phyloP scores from a whole-genome alignment of 176 grass and related monocot genomes.

The Carex kokanica region DNA sequence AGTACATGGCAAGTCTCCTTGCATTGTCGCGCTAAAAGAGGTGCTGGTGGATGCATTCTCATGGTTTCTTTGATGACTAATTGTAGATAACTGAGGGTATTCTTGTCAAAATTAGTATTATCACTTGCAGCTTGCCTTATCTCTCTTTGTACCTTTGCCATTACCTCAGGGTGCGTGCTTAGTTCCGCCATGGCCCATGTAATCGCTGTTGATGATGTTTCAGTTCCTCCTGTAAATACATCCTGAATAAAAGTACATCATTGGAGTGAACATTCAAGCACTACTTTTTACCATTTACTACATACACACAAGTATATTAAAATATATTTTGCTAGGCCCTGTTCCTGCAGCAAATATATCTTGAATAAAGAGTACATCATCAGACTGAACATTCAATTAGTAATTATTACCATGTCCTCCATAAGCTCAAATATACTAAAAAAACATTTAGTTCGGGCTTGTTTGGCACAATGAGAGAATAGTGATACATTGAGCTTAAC shows the following conservation, averaged over 20 bases:
- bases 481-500: too few relatives aligned
- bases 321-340: too few relatives aligned
- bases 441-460: too few relatives aligned
- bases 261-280: not conserved
- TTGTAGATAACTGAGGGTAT: not conserved
- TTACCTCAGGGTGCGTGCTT: not conserved
- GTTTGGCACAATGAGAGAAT: too few relatives aligned
- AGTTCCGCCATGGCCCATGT: slow-evolving; percentile 28
- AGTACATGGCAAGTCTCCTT: slow-evolving; percentile 6
- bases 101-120: not conserved
- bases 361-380: too few relatives aligned
- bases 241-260: slow-evolving; percentile 15
- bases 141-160: slow-evolving; percentile 19
- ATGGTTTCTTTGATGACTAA: slow-evolving; percentile 26
- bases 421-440: too few relatives aligned
- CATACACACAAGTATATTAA: too few relatives aligned
- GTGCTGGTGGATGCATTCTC: slow-evolving; percentile 1
- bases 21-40: not conserved
- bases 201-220: not conserved
- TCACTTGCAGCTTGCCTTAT: not conserved
- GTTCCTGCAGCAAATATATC: too few relatives aligned
- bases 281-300: too few relatives aligned
- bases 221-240: not conserved
- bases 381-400: too few relatives aligned
- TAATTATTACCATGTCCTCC: too few relatives aligned